Evolutionary conservation across 2,329 filamentous ascomycete species (phyloP).

Genomic region (Xenoacremonium recifei): DNA sequence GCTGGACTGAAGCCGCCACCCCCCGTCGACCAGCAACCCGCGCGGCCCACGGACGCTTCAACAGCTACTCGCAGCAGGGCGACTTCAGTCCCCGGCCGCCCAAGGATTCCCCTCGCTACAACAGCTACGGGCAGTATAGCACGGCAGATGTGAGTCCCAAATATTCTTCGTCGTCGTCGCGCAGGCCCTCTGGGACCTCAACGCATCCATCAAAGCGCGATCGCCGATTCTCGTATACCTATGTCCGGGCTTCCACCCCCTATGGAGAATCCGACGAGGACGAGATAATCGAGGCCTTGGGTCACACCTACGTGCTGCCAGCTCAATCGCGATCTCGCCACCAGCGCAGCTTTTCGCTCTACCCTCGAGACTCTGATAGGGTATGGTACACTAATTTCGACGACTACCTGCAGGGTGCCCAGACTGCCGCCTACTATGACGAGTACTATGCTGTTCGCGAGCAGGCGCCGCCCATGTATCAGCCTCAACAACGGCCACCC

Average conservation of each 20-base stretch:
- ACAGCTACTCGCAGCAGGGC: constrained; percentile 36
- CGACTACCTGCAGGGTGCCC: constrained; percentile 52
- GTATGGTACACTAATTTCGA: constrained; percentile 59
- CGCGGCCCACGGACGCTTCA: constrained; percentile 38
- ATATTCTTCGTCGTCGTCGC: constrained; percentile 47
- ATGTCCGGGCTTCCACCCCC: constrained; percentile 56
- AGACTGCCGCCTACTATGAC: constrained; percentile 29
- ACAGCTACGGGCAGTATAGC: constrained; percentile 61
- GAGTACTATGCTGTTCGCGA: constrained; percentile 36
- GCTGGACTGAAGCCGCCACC: constrained; percentile 46
- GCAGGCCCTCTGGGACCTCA: constrained; percentile 36
- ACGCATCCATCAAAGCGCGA: constrained; percentile 43
- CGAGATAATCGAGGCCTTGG: constrained; percentile 55
- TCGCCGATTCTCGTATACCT: constrained; percentile 56
- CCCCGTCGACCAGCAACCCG: constrained; percentile 55
- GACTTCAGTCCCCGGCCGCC: constrained; percentile 44
- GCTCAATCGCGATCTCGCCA: constrained; percentile 43
- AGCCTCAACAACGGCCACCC: constrained; percentile 39
- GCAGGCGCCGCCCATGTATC: constrained; percentile 31
- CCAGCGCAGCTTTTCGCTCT: constrained; percentile 33
- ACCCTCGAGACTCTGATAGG: constrained; percentile 42
- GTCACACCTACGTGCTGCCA: constrained; percentile 52
- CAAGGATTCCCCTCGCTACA: constrained; percentile 59
- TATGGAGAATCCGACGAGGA: constrained; percentile 66
- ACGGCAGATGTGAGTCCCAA: constrained; percentile 65